Conservation (phyloP, 148 eudicot genomes). For the Nyssa sinensis region DNA sequence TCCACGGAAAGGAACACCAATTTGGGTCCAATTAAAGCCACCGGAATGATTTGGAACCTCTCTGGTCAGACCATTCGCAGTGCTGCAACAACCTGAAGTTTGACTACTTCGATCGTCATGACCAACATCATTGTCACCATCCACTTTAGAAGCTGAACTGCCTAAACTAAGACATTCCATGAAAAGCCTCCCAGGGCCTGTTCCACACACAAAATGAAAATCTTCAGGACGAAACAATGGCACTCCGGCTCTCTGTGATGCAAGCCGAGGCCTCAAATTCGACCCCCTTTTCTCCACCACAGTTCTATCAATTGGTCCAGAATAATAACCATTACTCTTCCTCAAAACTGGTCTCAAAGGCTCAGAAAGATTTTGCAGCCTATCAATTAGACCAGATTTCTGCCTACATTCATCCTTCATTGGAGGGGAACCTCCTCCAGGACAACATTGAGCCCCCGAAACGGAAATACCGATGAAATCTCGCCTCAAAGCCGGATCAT, state of each 20-base stretch:
- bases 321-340: slow-evolving; percentile 27
- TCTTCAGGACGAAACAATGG: slow-evolving; percentile 43
- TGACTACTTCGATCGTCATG: slow-evolving; percentile 47
- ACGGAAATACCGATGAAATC: slow-evolving; percentile 25
- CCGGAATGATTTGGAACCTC: slow-evolving; percentile 34
- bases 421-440: slow-evolving; percentile 15
- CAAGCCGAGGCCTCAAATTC: slow-evolving; percentile 28
- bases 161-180: slow-evolving; percentile 82
- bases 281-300: slow-evolving; percentile 28
- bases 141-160: slow-evolving; percentile 64
- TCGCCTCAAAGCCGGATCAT: slow-evolving; percentile 27
- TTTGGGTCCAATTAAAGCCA: slow-evolving; percentile 25
- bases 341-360: slow-evolving; percentile 5
- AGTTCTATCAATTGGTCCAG: slow-evolving; percentile 32
- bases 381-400: slow-evolving; percentile 22
- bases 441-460: slow-evolving; percentile 24
- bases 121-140: slow-evolving; percentile 45
- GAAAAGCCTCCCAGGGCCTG: slow-evolving; percentile 83
- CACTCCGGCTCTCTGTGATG: slow-evolving; percentile 34
- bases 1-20: slow-evolving; percentile 28
- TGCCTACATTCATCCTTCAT: slow-evolving; percentile 23
- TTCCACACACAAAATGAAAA: slow-evolving; percentile 64
- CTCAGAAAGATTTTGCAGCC: neutral
- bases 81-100: slow-evolving; percentile 46
- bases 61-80: slow-evolving; percentile 34